Conservation (phyloP, 2,329 filamentous ascomycete genomes). For the Colletotrichum trifolii region DNA sequence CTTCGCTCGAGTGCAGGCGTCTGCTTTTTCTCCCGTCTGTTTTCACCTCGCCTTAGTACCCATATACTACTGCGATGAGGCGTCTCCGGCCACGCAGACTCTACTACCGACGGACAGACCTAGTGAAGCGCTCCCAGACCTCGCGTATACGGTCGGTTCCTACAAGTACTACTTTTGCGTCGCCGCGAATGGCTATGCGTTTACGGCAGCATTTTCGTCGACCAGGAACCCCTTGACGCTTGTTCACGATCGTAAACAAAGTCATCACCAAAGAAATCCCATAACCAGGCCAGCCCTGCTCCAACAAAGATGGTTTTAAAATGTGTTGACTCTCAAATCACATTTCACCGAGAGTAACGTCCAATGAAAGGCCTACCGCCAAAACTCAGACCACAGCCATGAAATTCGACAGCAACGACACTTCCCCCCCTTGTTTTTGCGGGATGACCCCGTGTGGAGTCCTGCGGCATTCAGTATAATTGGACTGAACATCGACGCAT, state of each 20-base stretch:
- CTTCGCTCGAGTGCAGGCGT: conserved; percentile 13
- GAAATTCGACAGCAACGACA: conserved; percentile 1
- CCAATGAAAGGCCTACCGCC: conserved; percentile 5
- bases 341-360: conserved; percentile 23
- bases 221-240: neutral
- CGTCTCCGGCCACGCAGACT: conserved; percentile 25
- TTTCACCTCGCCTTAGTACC: conserved; percentile 20
- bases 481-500: conserved; percentile 17
- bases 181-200: conserved; percentile 1
- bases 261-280: too few relatives aligned
- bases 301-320: too few relatives aligned
- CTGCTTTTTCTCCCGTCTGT: conserved; percentile 14
- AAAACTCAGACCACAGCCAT: conserved; percentile 21
- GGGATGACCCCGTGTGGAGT: conserved; percentile 25
- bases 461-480: conserved; percentile 6
- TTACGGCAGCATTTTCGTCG: conserved; percentile 20
- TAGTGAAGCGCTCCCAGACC: conserved; percentile 13
- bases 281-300: too few relatives aligned
- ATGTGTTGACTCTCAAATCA: neutral
- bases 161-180: neutral
- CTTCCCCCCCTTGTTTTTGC: conserved; percentile 7
- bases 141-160: neutral
- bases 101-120: conserved; percentile 9
- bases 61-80: conserved; percentile 2
- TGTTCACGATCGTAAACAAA: neutral